Base-by-base conservation (phyloP, 148 eudicot genomes). In the Silene conica region DNA sequence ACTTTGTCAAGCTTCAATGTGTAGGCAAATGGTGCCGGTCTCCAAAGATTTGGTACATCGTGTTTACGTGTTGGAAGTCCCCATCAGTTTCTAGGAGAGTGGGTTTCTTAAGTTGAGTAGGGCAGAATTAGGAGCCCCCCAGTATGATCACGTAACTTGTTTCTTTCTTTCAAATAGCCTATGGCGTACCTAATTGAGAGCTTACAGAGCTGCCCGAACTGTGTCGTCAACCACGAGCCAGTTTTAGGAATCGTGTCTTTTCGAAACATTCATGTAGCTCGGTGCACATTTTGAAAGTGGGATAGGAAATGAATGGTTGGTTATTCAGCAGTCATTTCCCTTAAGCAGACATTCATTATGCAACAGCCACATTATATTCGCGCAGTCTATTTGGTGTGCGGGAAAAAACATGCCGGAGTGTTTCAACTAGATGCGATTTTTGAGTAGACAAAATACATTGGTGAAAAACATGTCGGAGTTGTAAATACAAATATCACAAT, bases 11-110 rank as follows among this genome's bases (percentile, higher is more conserved):
- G 74, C 74, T 70, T 63, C 46, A 23, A 58, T 41, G 18, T 60
- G 61, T 79, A 23, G 61, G 55, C 65, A 48, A 68, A 75, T 71
- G 71, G 72, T 59, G 74, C 64, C 48, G 69, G 74, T 50, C 57
- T 1, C 56, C 45, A 61, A 45, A 60, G 63, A 75, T 62, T 71
- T 14, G 72, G 61, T 65, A 60, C 71, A 21, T 59, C 75, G 52
- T 70, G 60, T 70, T 70, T 23, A 45, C 55, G 16, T 21, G 31
- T 50, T 69, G 74, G 26, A 61, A 22, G 57, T 79, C 70, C 31
- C 67, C 63, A 16, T 63, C 75, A 74, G 67, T 57, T 46, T 71
- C 69, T 70, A 80, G 78, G 62, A 63, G 74, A 63, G 71, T 45
- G 67, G 71, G 59, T 55, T 70, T 26, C 70, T 69, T 43, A 69